Percentiles rank a stretch among this genome's conserved stretches.
These are phyloP conservation scores for Petasospora rhodanensis DNA, from an alignment of 1,139 yeast species.

Conservation along the genomic window DNA sequence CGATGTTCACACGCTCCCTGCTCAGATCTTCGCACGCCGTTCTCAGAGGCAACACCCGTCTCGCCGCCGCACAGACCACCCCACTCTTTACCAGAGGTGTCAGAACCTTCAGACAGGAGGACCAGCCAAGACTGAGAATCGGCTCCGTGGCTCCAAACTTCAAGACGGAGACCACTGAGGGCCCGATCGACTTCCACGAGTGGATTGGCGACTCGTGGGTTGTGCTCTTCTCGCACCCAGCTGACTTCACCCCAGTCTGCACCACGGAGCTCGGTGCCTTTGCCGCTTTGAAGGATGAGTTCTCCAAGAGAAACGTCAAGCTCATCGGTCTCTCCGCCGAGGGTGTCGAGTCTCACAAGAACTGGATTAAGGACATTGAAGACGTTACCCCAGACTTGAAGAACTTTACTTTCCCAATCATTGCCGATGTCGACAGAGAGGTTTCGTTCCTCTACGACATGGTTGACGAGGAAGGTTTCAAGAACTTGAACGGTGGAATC, in stretches of 20 bases:
- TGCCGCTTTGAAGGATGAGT: conserved; percentile 79
- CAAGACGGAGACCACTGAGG: conserved; percentile 67
- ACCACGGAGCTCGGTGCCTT: conserved; percentile 89
- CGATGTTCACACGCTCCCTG: conserved; percentile 28
- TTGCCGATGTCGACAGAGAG: conserved; percentile 72
- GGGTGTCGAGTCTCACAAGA: conserved; percentile 62
- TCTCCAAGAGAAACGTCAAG: conserved; percentile 70
- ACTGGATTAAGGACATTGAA: conserved; percentile 82
- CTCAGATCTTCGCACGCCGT: conserved; percentile 24
- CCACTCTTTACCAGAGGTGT: conserved; percentile 27
- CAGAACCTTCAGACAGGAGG: conserved; percentile 49
- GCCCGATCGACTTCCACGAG: conserved; percentile 71
- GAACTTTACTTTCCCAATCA: conserved; percentile 66
- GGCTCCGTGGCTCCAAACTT: conserved; percentile 82
- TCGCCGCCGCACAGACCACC: conserved; percentile 8
- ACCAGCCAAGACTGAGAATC: conserved; percentile 58
- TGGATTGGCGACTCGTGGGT: conserved; percentile 76
- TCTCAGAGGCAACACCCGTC: conserved; percentile 21
- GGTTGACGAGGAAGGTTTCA: conserved; percentile 83
- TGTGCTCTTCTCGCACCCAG: conserved; percentile 81
- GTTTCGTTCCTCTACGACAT: conserved; percentile 70
- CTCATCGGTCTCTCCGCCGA: conserved; percentile 78
- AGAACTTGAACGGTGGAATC: conserved; percentile 63
- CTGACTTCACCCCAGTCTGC: conserved; percentile 86
- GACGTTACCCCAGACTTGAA: conserved; percentile 48